Evolutionary conservation across 1,139 yeast species (phyloP), one percentile per base, ranked within the genome.

Genomic region (Candida sanyaensis): DNA sequence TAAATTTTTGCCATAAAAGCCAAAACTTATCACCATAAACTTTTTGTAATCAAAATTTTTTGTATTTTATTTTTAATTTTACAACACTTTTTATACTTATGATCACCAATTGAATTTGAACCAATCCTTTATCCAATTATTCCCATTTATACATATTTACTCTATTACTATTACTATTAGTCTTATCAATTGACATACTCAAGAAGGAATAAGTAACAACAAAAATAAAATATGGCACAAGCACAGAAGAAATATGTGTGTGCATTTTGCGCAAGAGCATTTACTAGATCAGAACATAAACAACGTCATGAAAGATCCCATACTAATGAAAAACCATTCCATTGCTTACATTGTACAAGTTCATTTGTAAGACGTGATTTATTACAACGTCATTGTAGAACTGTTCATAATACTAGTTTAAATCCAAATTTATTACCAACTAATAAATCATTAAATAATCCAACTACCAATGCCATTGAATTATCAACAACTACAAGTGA

Each of bases 241-340:
- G 70, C 78, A 2, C 80, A 77, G 45, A 80, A 81, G 58, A 82
- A 86, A 59, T 88, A 87, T 64, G 80, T 85, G 33, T 88, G 96
- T 66, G 84, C 88, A 24, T 88, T 83, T 62, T 88, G 96, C 59
- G 89, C 91, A 37, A 73, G 91, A 57, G 88, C 91, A 0, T 88
- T 88, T 61, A 84, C 92, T 7, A 71, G 96, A 42, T 82, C 89
- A 24, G 96, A 88, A 61, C 96, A 88, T 63, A 82, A 87, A 60
- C 83, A 86, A 48, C 79, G 96, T 43, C 96, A 88, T 60, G 96
- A 88, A 62, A 69, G 95, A 33, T 85, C 92, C 2, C 96, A 88
- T 60, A 87, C 93, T 23, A 88, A 88, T 58, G 91, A 86, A 56
- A 84, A 88, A 55, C 95, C 95, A 0, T 88, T 86, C 66, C 86